phyloP scores from a whole-genome alignment of 2,329 filamentous ascomycete genomes.

The Sclerotinia minor region DNA sequence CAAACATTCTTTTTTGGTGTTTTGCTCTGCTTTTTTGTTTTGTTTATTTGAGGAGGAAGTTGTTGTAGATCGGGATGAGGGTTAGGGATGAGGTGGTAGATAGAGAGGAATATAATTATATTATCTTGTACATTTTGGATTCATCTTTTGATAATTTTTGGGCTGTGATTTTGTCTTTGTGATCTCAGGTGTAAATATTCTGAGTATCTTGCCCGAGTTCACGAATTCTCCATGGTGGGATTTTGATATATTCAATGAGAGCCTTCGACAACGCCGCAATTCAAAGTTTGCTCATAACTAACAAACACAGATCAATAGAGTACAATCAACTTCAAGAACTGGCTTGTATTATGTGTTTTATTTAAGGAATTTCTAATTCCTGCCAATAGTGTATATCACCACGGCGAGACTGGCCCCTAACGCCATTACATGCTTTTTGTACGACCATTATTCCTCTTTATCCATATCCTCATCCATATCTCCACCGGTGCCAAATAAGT shows the following conservation, averaged over 20 bases:
- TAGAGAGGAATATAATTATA: background rate
- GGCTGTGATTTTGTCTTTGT: background rate
- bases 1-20: slow-evolving; percentile 35
- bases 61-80: background rate
- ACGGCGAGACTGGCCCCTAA: slow-evolving; percentile 16
- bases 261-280: background rate
- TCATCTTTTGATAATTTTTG: background rate
- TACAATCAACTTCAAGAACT: background rate
- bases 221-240: background rate
- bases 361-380: background rate
- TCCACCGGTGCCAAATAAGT: slow-evolving; percentile 38
- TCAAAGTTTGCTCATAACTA: background rate
- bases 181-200: background rate
- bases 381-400: slow-evolving; percentile 10
- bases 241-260: background rate
- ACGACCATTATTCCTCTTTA: slow-evolving; percentile 43
- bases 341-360: background rate
- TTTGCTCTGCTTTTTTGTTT: background rate
- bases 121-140: background rate
- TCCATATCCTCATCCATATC: slow-evolving; percentile 46
- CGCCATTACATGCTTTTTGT: slow-evolving; percentile 26
- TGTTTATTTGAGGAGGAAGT: too few relatives aligned
- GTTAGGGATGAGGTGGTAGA: background rate
- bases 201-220: background rate
- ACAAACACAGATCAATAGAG: background rate